Percentiles rank a stretch among this genome's conserved stretches.
phyloP scores from a whole-genome alignment of 2,329 filamentous ascomycete genomes.

The Neonectria hederae region DNA sequence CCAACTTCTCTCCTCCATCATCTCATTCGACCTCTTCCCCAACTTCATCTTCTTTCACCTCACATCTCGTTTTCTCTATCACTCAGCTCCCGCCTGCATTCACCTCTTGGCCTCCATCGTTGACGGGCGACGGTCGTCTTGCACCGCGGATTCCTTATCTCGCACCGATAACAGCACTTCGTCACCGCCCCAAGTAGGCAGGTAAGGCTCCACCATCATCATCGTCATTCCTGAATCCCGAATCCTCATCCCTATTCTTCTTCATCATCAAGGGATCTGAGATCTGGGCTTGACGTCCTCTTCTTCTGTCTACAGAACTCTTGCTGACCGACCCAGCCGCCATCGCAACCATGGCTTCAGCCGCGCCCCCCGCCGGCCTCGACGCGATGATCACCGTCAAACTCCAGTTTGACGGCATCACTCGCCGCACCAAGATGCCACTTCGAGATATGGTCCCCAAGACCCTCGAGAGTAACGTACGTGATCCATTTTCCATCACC shows the following conservation, averaged over 20 bases:
- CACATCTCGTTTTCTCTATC: constrained; percentile 1
- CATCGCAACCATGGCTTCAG: constrained; percentile 42
- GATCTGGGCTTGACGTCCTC: constrained; percentile 1
- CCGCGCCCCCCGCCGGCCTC: constrained; percentile 32
- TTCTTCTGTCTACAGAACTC: constrained; percentile 10
- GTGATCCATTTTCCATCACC: constrained; percentile 48
- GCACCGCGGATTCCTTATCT: constrained; percentile 42
- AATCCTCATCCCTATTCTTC: constrained; percentile 21
- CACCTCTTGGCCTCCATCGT: constrained; percentile 7
- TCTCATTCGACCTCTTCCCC: constrained; percentile 19
- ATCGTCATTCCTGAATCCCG: constrained; percentile 32
- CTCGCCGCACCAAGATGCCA: constrained; percentile 87
- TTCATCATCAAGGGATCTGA: constrained; percentile 24
- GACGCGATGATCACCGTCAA: constrained; percentile 78
- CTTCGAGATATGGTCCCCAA: constrained; percentile 82
- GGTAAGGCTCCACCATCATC: constrained; percentile 39
- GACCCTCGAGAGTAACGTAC: constrained; percentile 84
- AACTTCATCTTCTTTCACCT: constrained; percentile 8
- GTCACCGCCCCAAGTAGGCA: constrained; percentile 40
- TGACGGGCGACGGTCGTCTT: constrained; percentile 38
- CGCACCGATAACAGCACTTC: constrained; percentile 38
- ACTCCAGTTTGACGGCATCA: constrained; percentile 77
- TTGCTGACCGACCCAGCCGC: constrained; percentile 11
- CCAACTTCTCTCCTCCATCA: constrained; percentile 31
- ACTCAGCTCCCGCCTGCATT: neutral